Base-by-base conservation (phyloP, 2,329 filamentous ascomycete genomes). In the Paraphaeosphaeria sporulosa region DNA sequence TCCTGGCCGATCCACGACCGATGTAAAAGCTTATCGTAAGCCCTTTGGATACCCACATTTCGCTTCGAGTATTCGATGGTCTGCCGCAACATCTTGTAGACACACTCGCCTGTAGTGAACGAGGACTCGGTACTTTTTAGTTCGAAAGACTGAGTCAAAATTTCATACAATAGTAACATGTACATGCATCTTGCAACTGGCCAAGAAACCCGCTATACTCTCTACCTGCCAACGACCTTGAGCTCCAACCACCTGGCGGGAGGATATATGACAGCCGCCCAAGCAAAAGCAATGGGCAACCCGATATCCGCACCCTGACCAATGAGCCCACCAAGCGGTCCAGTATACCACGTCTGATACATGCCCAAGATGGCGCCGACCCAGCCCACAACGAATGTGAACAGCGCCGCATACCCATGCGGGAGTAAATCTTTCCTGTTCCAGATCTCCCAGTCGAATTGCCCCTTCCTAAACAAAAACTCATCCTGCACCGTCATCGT, bases 191-290 rank as follows among this genome's bases (percentile, higher is more conserved):
- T 17, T 19, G n/a, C 40, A 15, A 52, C 19, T 46, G 42, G 17
- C 36, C 17, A 15, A 43, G 34, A n/a, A 60, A 19, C 30, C 21
- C n/a, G 19, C 48, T 57, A 32, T 30, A 44, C 8, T n/a, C 2
- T 43, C 13, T 62, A 71, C 17, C 68, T 53, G 23, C 67, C 62
- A 32, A 67, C 53, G 23, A 62, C 52, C 56, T 65, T 71, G 55
- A 85, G 70, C 72, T 87, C 85, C 50, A 82, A 57, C 70, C 78
- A 85, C 62, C 85, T 78, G 48, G 85, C 69, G n/a, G 83, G 83
- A 15, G 83, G 83, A 68, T 85, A 89, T 3, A 86, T 78, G 4
- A 88, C 54, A 2, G 77, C 82, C 2, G 85, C 83, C 83, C 84
- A 86, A 0, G 80, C 79, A 66, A 86, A 85, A 1, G 83, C 85